Conservation (phyloP, 2,329 filamentous ascomycete species). For the Capronia americana region DNA sequence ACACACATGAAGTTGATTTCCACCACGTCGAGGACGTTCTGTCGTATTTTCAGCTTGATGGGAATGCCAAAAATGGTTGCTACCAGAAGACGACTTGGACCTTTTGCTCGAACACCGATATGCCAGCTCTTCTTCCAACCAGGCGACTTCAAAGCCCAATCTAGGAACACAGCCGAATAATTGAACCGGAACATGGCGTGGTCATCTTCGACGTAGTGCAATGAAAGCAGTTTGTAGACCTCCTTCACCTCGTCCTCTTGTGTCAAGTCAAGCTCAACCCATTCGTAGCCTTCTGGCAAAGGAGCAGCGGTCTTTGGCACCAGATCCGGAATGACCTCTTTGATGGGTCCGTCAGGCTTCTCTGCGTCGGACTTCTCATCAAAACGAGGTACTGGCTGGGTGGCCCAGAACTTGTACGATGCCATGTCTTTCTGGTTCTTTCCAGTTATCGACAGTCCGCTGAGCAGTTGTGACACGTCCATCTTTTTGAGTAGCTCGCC, state of each 20-base stretch:
- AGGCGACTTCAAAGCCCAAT: slow-evolving; percentile 93
- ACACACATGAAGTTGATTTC: slow-evolving; percentile 99
- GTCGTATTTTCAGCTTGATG: slow-evolving; percentile 78
- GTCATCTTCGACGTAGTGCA: slow-evolving; percentile 96
- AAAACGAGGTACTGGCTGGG: slow-evolving; percentile 91
- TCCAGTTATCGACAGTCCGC: slow-evolving; percentile 69
- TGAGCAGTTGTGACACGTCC: slow-evolving; percentile 56
- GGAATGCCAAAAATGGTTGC: slow-evolving; percentile 96
- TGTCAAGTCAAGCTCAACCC: slow-evolving; percentile 86
- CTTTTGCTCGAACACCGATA: slow-evolving; percentile 82
- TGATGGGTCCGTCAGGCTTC: slow-evolving; percentile 81
- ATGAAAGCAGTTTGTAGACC: slow-evolving; percentile 86
- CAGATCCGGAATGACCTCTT: slow-evolving; percentile 76
- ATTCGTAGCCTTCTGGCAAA: slow-evolving; percentile 86
- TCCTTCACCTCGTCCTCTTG: slow-evolving; percentile 81
- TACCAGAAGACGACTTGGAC: slow-evolving; percentile 80
- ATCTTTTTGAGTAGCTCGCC: slow-evolving; percentile 58
- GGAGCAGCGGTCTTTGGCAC: slow-evolving; percentile 78
- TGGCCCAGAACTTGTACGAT: slow-evolving; percentile 98
- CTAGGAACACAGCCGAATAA: slow-evolving; percentile 86
- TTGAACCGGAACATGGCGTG: slow-evolving; percentile 98
- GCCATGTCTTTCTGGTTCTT: slow-evolving; percentile 97
- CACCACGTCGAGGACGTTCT: slow-evolving; percentile 75
- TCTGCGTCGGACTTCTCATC: slow-evolving; percentile 61
- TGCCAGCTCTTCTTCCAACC: slow-evolving; percentile 96